These are phyloP conservation scores for Oxyria digyna DNA, from an alignment of 148 eudicot genomes.

Conservation along the genomic window DNA sequence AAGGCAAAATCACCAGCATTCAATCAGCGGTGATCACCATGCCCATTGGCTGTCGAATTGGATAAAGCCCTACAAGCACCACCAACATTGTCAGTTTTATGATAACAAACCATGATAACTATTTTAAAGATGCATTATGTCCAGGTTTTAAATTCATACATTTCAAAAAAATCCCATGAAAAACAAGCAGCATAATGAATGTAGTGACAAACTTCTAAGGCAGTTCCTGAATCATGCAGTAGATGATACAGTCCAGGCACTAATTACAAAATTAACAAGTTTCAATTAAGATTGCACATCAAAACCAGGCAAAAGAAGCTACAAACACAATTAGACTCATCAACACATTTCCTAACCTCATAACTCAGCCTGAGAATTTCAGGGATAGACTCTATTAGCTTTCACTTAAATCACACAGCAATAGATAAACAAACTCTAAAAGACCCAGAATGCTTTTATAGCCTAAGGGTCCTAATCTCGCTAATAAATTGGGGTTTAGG, in stretches of 20 bases:
- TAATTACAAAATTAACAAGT: not conserved
- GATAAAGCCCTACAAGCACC: not conserved
- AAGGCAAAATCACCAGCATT: not conserved
- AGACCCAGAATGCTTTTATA: too few relatives aligned
- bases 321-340: not conserved
- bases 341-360: not conserved
- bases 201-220: not conserved
- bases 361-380: not conserved
- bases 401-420: not conserved
- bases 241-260: not conserved
- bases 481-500: not conserved
- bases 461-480: too few relatives aligned
- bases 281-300: not conserved
- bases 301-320: not conserved
- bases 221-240: not conserved
- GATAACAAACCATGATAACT: not conserved
- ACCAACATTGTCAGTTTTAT: not conserved
- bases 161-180: not conserved
- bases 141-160: not conserved
- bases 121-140: not conserved
- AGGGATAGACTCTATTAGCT: not conserved
- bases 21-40: constrained; percentile 5
- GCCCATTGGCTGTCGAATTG: not conserved
- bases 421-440: not conserved
- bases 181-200: too few relatives aligned